Evolutionary conservation across 1,284 basidiomycete genomes (phyloP).

Genomic region (Sporisorium graminicola): DNA sequence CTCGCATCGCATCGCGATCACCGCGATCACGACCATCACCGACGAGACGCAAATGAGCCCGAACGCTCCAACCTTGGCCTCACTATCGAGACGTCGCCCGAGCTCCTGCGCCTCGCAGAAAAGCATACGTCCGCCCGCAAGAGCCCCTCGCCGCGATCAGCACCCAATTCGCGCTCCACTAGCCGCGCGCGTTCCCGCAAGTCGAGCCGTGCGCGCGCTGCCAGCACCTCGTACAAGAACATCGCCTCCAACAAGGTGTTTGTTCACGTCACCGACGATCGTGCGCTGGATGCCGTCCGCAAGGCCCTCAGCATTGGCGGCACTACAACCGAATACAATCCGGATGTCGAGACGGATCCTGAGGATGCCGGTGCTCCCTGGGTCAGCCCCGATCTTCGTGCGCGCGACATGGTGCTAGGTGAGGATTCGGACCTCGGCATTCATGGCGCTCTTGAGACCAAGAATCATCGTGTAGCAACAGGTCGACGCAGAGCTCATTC

Average conservation of each 20-base stretch:
- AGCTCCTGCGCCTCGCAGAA: slow-evolving; percentile 35
- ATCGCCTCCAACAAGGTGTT: slow-evolving; percentile 52
- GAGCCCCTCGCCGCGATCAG: slow-evolving; percentile 23
- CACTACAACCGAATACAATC: slow-evolving; percentile 51
- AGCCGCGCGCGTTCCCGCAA: slow-evolving; percentile 51
- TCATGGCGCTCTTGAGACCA: slow-evolving; percentile 7
- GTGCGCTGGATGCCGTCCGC: slow-evolving; percentile 57
- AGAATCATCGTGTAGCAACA: slow-evolving; percentile 15
- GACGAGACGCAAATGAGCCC: slow-evolving; percentile 4
- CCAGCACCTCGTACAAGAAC: slow-evolving; percentile 28
- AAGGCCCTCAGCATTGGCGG: slow-evolving; percentile 64
- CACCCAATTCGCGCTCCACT: slow-evolving; percentile 37
- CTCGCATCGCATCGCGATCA: slow-evolving; percentile 16
- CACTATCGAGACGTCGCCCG: slow-evolving; percentile 50
- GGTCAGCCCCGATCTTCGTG: slow-evolving; percentile 33
- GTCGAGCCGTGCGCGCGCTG: slow-evolving; percentile 24
- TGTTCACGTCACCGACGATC: slow-evolving; percentile 56
- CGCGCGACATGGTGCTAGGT: slow-evolving; percentile 11
- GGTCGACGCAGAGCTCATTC: slow-evolving; percentile 22
- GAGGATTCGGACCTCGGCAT: slow-evolving; percentile 19
- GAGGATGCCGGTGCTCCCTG: slow-evolving; percentile 32
- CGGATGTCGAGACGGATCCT: slow-evolving; percentile 35
- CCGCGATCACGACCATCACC: slow-evolving; percentile 19
- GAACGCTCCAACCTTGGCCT: slow-evolving; percentile 35
- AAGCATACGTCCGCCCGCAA: slow-evolving; percentile 16